A percentile compares a stretch with the other conserved stretches of the same genome.
Evolutionary conservation across 1,284 basidiomycete genomes (phyloP).

Genomic region (Fomitopsis schrenkii): DNA sequence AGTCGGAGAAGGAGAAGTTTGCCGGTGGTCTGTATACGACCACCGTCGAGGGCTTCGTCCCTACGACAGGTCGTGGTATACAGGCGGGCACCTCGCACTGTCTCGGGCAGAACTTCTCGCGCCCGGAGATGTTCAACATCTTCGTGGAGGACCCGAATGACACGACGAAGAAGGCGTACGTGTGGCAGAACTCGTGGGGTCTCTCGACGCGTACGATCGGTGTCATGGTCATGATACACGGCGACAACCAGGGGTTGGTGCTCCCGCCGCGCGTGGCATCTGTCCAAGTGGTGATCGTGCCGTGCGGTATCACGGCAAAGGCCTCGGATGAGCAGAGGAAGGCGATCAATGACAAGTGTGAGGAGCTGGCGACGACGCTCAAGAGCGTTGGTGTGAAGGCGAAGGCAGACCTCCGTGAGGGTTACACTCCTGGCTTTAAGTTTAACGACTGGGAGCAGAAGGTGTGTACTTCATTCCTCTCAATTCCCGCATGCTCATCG

Average conservation of each 20-base stretch:
- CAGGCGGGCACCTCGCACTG: conserved; percentile 98
- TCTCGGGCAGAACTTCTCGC: conserved; percentile 97
- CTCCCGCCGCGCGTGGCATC: conserved; percentile 94
- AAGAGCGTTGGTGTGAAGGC: conserved; percentile 77
- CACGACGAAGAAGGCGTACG: conserved; percentile 67
- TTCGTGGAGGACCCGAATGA: conserved; percentile 91
- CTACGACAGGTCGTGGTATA: conserved; percentile 95
- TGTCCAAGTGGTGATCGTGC: conserved; percentile 89
- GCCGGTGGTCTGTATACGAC: conserved; percentile 98
- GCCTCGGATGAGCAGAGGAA: conserved; percentile 69
- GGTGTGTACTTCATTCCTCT: conserved; percentile 35
- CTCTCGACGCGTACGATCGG: conserved; percentile 95
- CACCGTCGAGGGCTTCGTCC: conserved; percentile 97
- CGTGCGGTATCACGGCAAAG: conserved; percentile 88
- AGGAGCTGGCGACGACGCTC: conserved; percentile 69
- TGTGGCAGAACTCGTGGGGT: conserved; percentile 99
- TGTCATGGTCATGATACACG: conserved; percentile 99
- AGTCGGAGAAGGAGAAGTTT: conserved; percentile 99
- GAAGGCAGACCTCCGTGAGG: conserved; percentile 90
- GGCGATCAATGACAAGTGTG: conserved; percentile 76
- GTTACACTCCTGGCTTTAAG: conserved; percentile 98
- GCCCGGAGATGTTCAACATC: conserved; percentile 97
- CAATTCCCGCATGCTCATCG: not conserved
- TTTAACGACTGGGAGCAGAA: conserved; percentile 99
- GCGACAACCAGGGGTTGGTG: conserved; percentile 96